A percentile compares a stretch with the other conserved stretches of the same genome.
Conservation (phyloP, 176 grass and related monocot genomes). For the Oryza australiensis region DNA sequence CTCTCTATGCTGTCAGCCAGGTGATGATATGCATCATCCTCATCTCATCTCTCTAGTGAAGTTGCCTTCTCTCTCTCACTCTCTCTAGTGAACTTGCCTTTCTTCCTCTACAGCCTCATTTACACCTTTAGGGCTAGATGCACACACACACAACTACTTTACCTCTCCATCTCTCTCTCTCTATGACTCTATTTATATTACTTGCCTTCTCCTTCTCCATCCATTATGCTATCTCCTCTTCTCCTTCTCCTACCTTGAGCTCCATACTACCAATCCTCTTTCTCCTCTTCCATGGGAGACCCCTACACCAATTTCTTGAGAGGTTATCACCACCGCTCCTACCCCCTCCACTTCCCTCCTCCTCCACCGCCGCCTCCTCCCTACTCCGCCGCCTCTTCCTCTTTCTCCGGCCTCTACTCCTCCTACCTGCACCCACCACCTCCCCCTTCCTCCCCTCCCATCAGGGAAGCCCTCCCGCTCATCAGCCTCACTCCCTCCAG, state of each 20-base stretch:
- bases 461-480: constrained; percentile 72
- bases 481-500: constrained; percentile 55
- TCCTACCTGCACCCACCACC: constrained; percentile 29
- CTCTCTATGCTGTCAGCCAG: constrained; percentile 38
- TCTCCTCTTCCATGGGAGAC: constrained; percentile 53
- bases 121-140: constrained; percentile 58
- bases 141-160: constrained; percentile 34
- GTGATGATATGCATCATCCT: constrained; percentile 39
- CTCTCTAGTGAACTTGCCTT: not conserved
- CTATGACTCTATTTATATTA: constrained; percentile 38
- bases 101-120: constrained; percentile 48
- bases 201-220: constrained; percentile 16
- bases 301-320: constrained; percentile 60
- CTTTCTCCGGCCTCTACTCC: constrained; percentile 31
- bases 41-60: not conserved
- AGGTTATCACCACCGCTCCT: constrained; percentile 33
- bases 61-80: constrained; percentile 1
- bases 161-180: constrained; percentile 29
- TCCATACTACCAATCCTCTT: constrained; percentile 10
- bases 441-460: constrained; percentile 60
- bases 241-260: constrained; percentile 32
- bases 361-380: not conserved
- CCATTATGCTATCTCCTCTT: constrained; percentile 28
- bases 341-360: constrained; percentile 36
- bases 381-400: not conserved